Evolutionary conservation across 2,329 filamentous ascomycete species (phyloP).

Genomic region (Penicillium sp.): DNA sequence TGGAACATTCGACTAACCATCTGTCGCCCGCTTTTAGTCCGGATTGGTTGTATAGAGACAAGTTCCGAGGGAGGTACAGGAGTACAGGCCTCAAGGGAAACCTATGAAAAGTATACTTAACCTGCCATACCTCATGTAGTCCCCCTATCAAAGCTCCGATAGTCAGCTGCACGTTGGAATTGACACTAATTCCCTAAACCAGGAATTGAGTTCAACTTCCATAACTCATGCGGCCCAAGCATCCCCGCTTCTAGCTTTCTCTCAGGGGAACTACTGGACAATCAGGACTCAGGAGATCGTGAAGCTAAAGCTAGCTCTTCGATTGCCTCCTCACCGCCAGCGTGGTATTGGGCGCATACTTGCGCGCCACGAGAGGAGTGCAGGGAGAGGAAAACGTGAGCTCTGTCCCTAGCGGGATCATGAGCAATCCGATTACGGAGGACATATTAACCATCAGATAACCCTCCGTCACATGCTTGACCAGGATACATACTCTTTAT

Average conservation of each 20-base stretch:
- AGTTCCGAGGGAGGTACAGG: background rate
- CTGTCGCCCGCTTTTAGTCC: background rate
- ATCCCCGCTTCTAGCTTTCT: constrained; percentile 2
- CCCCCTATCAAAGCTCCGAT: background rate
- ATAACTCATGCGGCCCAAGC: constrained; percentile 1
- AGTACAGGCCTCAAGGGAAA: background rate
- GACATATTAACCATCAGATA: background rate
- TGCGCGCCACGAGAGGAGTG: constrained; percentile 9
- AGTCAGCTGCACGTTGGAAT: background rate
- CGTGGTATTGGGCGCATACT: constrained; percentile 22
- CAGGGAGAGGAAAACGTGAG: background rate
- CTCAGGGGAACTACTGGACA: background rate
- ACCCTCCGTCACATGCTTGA: background rate
- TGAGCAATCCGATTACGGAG: background rate
- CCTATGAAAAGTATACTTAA: background rate
- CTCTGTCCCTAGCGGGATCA: background rate
- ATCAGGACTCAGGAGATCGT: too few species aligned
- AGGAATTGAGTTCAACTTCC: background rate
- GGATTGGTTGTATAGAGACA: background rate
- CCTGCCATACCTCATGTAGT: background rate
- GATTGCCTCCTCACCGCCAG: constrained; percentile 3
- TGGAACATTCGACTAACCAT: background rate
- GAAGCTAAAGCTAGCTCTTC: background rate
- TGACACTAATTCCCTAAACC: background rate
- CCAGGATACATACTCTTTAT: background rate